Conservation (phyloP, 2,329 filamentous ascomycete genomes). For the Fusarium odoratissimum region DNA sequence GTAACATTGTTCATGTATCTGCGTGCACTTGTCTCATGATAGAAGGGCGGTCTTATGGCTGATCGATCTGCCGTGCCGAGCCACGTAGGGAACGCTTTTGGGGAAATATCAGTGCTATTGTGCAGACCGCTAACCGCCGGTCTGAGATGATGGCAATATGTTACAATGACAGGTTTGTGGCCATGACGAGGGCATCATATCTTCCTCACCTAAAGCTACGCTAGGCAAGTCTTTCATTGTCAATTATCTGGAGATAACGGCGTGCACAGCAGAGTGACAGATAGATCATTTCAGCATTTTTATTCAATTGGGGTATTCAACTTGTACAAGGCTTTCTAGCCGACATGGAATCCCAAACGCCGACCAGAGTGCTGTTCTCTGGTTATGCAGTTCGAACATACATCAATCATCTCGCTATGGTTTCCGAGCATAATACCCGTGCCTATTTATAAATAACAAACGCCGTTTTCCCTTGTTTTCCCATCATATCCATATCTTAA, state of each 20-base stretch:
- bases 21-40: conserved; percentile 23
- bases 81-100: background rate
- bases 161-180: background rate
- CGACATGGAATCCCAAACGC: conserved; percentile 39
- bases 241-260: background rate
- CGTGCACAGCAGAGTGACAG: background rate
- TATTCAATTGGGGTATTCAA: conserved; percentile 35
- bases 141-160: background rate
- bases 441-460: conserved; percentile 27
- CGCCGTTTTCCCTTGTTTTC: conserved; percentile 26
- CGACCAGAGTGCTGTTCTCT: conserved; percentile 26
- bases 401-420: conserved; percentile 31
- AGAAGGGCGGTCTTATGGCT: conserved; percentile 3
- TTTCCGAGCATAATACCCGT: conserved; percentile 15
- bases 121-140: background rate
- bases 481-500: conserved; percentile 36
- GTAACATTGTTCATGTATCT: conserved; percentile 2
- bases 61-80: background rate
- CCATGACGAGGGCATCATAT: background rate
- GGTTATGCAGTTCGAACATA: conserved; percentile 33
- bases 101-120: background rate
- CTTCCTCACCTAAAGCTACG: background rate
- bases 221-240: background rate
- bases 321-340: conserved; percentile 30
- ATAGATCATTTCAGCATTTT: conserved; percentile 1